Evolutionary conservation across 371 early-diverging fungal species (phyloP), one percentile per base, ranked within the genome.

Genomic region (Blakeslea trispora): DNA sequence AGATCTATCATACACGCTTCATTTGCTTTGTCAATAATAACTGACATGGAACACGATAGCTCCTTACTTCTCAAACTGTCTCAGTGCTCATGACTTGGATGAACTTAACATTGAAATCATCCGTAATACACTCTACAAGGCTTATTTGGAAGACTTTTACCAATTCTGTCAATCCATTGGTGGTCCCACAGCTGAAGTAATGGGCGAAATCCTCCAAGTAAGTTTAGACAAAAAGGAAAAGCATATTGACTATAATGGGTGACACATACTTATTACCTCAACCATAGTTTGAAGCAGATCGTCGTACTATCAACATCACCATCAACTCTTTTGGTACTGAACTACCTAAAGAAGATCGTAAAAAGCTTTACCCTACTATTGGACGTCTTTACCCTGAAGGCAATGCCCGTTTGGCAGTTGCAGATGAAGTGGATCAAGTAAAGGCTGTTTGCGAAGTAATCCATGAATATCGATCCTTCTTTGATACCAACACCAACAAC

Each of bases 41-140:
- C 50, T 52, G 15, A n/a, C n/a, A n/a, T n/a, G n/a, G n/a, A n/a
- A n/a, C n/a, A n/a, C n/a, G n/a, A 46, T 61, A 89, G 99, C 98
- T 4, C 94, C 95, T 44, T 99, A 99, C 71, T 99, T 99, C 73
- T 88, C 90, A 62, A 92, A 96, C 69, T 98, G 97, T 63, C 77
- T 97, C 24, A 92, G 93, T 21, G 96, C 98, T 21, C 91, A 95
- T 59, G 99, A 99, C 73, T 78, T 99, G 57, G 96, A 99, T 71
- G 98, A 98, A 73, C 83, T 97, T 74, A 97, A 99, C 73, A 97
- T 98, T 77, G 98, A 99, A 71, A 97, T 99, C 55, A 99, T 99
- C 64, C 86, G 99, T 61, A 98, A 97, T 81, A 96, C 96, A 4
- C 84, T 99, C 39, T 95, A 96, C 83, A 97, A 96, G 75, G 95